Base-by-base conservation (phyloP, 1,284 basidiomycete species). In the Ustilago tritici region DNA sequence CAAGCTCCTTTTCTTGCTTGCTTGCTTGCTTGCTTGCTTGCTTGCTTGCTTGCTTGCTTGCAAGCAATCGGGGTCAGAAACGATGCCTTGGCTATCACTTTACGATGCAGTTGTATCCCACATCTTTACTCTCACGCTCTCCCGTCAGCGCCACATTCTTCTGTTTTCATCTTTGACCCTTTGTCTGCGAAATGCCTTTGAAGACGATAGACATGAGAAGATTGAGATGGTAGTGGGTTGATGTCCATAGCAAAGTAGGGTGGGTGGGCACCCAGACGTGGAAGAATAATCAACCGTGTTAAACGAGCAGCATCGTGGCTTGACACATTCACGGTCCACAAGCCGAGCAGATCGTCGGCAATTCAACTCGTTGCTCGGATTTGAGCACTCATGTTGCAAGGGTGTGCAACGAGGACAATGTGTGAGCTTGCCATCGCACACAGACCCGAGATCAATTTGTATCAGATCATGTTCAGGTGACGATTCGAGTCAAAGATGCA, bases 401-500 rank as follows among this genome's bases (percentile, higher is more conserved):
- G 15, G 1, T 17, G 17, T 17, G 40, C 40, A 41, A n/a, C 14
- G 40, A 41, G 14, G 43, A 46, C n/a, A 11, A 46, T 17, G 19
- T n/a, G n/a, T 19, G 43, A 46, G 17, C 7, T 9, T 7, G n/a
- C 43, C 43, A 46, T 19, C 7, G 43, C 43, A 9, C 43, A 46
- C 7, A 7, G n/a, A 19, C 43, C n/a, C n/a, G 5, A n/a, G 7
- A 11, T 19, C n/a, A 2, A 19, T 49, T 52, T 31, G 54, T 32
- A 41, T 23, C 10, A 32, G 41, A 38, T 56, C 55, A 31, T 43
- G 10, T 9, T 43, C 56, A 34, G 56, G 41, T 57, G 40, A 57
- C 56, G 40, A 46, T 35, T 60, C 58, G 36, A 47, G 19, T 60
- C 49, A 38, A 53, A 52, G 36, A 19, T 60, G 58, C 58, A 60